These are phyloP conservation scores for Ascochyta pisi DNA, from an alignment of 2,329 filamentous ascomycete species.

Conservation along the genomic window DNA sequence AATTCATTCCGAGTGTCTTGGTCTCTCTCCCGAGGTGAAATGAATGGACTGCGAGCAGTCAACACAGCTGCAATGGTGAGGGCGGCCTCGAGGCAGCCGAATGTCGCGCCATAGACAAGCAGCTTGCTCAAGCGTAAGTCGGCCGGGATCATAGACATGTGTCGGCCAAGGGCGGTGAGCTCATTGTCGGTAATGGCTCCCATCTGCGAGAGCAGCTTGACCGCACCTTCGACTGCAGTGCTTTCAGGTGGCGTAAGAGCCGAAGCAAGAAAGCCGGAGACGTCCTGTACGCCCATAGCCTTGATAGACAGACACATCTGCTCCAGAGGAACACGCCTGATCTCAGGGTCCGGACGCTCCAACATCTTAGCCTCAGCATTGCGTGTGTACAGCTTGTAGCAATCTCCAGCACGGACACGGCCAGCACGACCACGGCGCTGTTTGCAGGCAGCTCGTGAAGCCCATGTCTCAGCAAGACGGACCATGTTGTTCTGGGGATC, in stretches of 20 bases:
- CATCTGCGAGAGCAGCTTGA: conserved; percentile 80
- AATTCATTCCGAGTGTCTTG: conserved; percentile 83
- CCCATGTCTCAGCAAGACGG: conserved; percentile 93
- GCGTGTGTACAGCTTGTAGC: conserved; percentile 93
- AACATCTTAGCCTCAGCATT: conserved; percentile 82
- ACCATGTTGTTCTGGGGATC: conserved; percentile 93
- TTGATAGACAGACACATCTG: conserved; percentile 94
- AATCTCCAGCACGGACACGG: conserved; percentile 86
- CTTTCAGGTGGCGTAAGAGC: conserved; percentile 89
- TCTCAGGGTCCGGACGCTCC: conserved; percentile 93
- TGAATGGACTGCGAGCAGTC: conserved; percentile 86
- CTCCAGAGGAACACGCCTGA: conserved; percentile 88
- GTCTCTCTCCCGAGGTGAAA: conserved; percentile 82
- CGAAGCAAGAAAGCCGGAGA: conserved; percentile 79
- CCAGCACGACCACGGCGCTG: conserved; percentile 92
- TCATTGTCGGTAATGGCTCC: conserved; percentile 86
- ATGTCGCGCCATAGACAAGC: conserved; percentile 93
- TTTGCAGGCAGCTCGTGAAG: conserved; percentile 90
- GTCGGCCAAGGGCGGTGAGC: conserved; percentile 87
- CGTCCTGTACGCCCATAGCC: conserved; percentile 89
- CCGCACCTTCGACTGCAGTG: conserved; percentile 83
- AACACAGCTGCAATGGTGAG: conserved; percentile 90
- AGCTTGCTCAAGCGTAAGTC: conserved; percentile 93
- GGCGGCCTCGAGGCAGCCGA: conserved; percentile 87
- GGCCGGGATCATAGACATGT: conserved; percentile 93